These are phyloP conservation scores for Fusarium palustre DNA, from an alignment of 2,329 filamentous ascomycete species.

Conservation along the genomic window DNA sequence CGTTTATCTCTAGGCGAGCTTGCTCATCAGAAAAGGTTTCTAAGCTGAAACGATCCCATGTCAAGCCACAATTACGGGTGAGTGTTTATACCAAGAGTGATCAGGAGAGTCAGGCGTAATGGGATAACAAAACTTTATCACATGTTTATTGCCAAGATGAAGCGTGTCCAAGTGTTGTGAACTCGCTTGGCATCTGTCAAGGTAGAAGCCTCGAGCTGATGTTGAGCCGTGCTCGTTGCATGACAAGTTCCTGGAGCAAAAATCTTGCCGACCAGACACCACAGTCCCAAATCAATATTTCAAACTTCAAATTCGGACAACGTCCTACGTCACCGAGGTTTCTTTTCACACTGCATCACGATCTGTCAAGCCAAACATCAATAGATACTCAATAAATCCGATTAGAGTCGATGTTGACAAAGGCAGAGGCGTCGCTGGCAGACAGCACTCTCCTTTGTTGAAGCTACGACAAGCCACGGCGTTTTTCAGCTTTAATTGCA, in stretches of 20 bases:
- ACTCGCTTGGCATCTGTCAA: background rate
- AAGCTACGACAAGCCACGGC: conserved; percentile 15
- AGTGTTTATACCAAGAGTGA: background rate
- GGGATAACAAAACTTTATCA: background rate
- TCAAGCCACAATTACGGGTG: conserved; percentile 6
- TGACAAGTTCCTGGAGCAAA: conserved; percentile 15
- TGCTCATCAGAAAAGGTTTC: conserved; percentile 1
- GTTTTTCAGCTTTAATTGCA: conserved; percentile 6
- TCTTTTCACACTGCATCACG: background rate
- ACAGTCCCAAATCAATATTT: background rate
- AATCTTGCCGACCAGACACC: conserved; percentile 5
- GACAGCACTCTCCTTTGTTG: conserved; percentile 8
- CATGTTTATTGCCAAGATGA: background rate
- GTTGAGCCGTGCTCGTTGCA: background rate
- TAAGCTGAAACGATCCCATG: conserved; percentile 14
- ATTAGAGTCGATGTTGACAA: background rate
- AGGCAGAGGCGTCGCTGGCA: background rate
- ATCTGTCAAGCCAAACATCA: background rate
- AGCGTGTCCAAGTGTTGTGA: background rate
- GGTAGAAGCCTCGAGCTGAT: background rate
- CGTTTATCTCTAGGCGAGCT: background rate
- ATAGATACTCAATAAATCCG: conserved; percentile 19
- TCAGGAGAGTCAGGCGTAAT: background rate
- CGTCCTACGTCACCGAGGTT: background rate
- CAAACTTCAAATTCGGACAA: background rate